These are phyloP conservation scores for Fusarium verrucosum DNA, from an alignment of 2,329 filamentous ascomycete species.

Conservation along the genomic window DNA sequence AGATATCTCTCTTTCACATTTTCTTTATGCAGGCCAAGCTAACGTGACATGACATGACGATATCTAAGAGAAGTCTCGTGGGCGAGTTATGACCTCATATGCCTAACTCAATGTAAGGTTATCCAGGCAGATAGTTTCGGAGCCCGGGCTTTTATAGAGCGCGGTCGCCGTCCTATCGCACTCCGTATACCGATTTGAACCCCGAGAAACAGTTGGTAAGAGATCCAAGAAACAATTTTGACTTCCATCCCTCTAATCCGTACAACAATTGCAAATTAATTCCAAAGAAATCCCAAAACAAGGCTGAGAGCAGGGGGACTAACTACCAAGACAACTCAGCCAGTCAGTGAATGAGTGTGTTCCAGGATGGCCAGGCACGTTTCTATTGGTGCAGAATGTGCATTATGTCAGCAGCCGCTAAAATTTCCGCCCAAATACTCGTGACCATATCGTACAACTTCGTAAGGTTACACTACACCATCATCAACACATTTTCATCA, in stretches of 20 bases:
- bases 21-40: neutral
- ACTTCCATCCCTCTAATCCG: no score
- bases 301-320: neutral
- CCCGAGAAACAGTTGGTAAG: neutral
- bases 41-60: conserved; percentile 2
- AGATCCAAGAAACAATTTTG: neutral
- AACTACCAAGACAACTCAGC: no score
- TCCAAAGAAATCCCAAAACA: neutral
- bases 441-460: conserved; percentile 37
- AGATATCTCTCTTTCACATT: neutral
- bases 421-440: conserved; percentile 41
- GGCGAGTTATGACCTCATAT: conserved; percentile 25
- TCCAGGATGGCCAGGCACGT: neutral
- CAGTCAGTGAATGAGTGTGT: no score
- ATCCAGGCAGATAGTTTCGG: neutral
- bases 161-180: conserved; percentile 3
- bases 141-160: conserved; percentile 4
- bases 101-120: neutral
- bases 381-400: neutral
- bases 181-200: conserved; percentile 8
- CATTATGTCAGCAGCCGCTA: conserved; percentile 43
- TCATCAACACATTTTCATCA: conserved; percentile 36
- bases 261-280: neutral
- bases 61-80: neutral
- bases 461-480: conserved; percentile 27